Evolutionary conservation across 139 green algal genomes (phyloP).

Genomic region (Zygnema circumcarinatum): DNA sequence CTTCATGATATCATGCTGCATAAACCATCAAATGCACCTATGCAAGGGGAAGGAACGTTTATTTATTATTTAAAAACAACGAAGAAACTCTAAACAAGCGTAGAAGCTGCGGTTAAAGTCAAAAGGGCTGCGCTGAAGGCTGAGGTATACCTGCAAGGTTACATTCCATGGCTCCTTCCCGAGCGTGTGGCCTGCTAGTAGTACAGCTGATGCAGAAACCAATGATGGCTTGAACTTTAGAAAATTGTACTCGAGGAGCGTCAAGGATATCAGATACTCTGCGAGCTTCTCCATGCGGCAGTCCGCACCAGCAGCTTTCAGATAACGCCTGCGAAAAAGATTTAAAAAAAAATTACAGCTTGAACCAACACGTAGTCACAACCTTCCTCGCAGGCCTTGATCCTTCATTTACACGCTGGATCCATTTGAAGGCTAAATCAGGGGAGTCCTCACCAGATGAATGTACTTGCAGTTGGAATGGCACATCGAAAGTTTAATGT

Average conservation of each 20-base stretch:
- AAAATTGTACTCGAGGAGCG: constrained; percentile 45
- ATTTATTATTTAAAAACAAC: not conserved
- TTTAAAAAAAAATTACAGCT: too few relatives aligned
- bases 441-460: constrained; percentile 27
- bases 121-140: not conserved
- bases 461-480: constrained; percentile 49
- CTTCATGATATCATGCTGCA: too few relatives aligned
- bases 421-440: not conserved
- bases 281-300: constrained; percentile 13
- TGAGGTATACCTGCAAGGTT: constrained; percentile 1
- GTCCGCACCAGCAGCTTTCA: constrained; percentile 9
- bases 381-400: too few relatives aligned
- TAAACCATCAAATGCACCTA: not conserved
- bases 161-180: constrained; percentile 5
- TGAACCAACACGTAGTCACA: too few relatives aligned
- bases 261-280: constrained; percentile 28
- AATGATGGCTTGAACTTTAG: constrained; percentile 36
- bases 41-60: not conserved
- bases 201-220: constrained; percentile 30
- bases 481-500: constrained; percentile 40
- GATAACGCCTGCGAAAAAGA: constrained; percentile 32
- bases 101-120: not conserved
- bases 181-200: constrained; percentile 26
- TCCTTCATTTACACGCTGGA: too few relatives aligned
- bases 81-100: not conserved